Base-by-base conservation (phyloP, 768 basidiomycete genomes). In the Xanthoconium purpureum region DNA sequence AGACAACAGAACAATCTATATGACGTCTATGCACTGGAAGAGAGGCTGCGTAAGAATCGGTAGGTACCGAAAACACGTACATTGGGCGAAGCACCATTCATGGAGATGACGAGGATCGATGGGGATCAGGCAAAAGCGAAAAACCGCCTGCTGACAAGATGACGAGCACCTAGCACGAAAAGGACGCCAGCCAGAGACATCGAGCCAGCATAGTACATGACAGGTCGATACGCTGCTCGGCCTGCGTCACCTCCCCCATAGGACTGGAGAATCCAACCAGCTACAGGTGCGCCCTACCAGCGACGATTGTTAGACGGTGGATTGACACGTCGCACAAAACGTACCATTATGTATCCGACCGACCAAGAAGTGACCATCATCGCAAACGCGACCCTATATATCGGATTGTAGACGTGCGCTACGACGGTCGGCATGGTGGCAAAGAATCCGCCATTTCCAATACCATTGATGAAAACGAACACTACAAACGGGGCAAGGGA, bases 381-480 rank as follows among this genome's bases (percentile, higher is more conserved):
- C n/a, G 68, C 69, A 36, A 75, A 66, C 1, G 72, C 71, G 18
- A 64, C 62, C 32, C 35, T 45, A 15, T 20, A 5, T 28, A 35
- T 52, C 20, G 49, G 28, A n/a, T 29, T 15, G n/a, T 33, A 75
- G 11, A 71, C 42, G 20, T 67, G 59, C 3, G 65, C 69, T 0
- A 74, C 63, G 30, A 74, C 71, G 1, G 58, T 68, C 1, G 70
- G 72, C 61, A 71, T 70, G 5, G 69, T 69, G 43, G 71, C 65
- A 47, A 71, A 73, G 59, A 74, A 74, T 3, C 66, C 71, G 13
- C 69, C 70, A 33, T 71, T 72, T 38, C 69, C 69, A 15, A 62
- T 28, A 15, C 73, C 69, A 44, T 63, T 71, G 51, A 71, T 45
- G 18, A 67, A 32, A 43, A 69, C 57, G 56, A 70, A 70, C 18